Evolutionary conservation across 2,329 filamentous ascomycete species (phyloP), one percentile per base, ranked within the genome.

Genomic region (Trichoderma sp.): DNA sequence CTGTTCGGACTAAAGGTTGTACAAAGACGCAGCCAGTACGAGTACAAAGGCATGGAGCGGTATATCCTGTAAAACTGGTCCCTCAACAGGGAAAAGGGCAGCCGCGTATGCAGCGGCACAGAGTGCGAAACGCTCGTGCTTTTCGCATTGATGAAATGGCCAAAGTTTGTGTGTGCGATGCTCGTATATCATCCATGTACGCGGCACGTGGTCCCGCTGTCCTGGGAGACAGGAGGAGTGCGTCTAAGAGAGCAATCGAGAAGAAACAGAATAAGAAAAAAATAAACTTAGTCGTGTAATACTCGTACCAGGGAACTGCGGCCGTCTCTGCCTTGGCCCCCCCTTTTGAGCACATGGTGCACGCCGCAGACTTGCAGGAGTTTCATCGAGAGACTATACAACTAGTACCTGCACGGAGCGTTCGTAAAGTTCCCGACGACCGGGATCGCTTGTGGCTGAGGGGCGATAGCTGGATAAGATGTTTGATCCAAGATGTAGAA

Each of bases 391-490:
- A 58, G 34, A 47, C 36, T 30, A 34, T 32, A 32, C 15, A 43
- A 3, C 39, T 36, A 50, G 66, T 36, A 50, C 55, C 55, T 68
- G 66, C 55, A 68, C 55, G 68, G 61, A 50, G 61, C 61, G 68
- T 64, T 61, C 68, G 68, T 61, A 62, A 70, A 63, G 58, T 57
- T 70, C 57, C 68, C 68, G 58, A 36, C 58, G 68, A 70, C 68
- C 43, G 30, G 68, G 68, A 63, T 71, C 61, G 26, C 59, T 26
- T 50, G 58, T 58, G 53, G 32, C 30, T 28, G 68, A 34, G 59
- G 68, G 47, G 30, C 34, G 68, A 64, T 64, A 39, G 47, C 50
- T 34, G 59, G 50, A 61, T 15, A 28, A 68, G 55, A 50, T 58
- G 36, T 71, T 50, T 58, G 61, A 71, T 70, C 59, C 59, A 70